Evolutionary conservation across 805 yeast species (phyloP), one percentile per base, ranked within the genome.

Genomic region (Kodamaea fukazawae): DNA sequence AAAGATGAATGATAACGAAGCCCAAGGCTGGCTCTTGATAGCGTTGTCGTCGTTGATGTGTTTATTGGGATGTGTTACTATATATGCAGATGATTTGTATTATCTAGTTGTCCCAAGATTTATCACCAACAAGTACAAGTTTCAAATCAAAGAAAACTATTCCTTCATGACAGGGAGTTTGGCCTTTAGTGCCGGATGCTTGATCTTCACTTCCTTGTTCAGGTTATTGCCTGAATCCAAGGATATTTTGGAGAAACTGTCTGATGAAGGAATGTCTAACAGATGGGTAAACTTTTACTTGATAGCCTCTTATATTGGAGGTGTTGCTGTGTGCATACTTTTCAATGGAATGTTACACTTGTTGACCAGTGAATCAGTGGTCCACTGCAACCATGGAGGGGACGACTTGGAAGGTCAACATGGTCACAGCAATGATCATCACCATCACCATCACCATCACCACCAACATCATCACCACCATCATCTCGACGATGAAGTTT

Each of bases 181-280:
- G 20, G 76, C 93, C 0, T 61, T 90, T 36, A 80, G 90, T 47
- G 71, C 91, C 0, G 98, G 99, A 0, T 86, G 95, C 17, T 71
- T 91, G 58, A 43, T 83, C 2, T 78, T 89, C 53, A 88, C 97
- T 0, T 77, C 96, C 0, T 62, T 91, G 36, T 84, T 78, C 63
- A 76, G 81, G 44, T 67, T 91, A 36, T 62, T 90, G n/a, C 96
- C 97, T 0, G 81, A 78, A 44, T 75, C 86, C 0, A 16, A 29
- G 14, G 26, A 22, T 5, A 22, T 34, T 2, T 22, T 29, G 41
- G n/a, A 32, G 13, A 7, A 22, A 36, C 15, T 20, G 23, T 29
- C 34, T 8, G 46, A 32, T 4, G 29, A 36, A n/a, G 23, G 23
- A 10, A 15, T 18, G 23, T 12, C 25, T 4, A 22, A 13, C 35